Conservation (phyloP, 2,329 filamentous ascomycete genomes). For the Pyrenophora teres region DNA sequence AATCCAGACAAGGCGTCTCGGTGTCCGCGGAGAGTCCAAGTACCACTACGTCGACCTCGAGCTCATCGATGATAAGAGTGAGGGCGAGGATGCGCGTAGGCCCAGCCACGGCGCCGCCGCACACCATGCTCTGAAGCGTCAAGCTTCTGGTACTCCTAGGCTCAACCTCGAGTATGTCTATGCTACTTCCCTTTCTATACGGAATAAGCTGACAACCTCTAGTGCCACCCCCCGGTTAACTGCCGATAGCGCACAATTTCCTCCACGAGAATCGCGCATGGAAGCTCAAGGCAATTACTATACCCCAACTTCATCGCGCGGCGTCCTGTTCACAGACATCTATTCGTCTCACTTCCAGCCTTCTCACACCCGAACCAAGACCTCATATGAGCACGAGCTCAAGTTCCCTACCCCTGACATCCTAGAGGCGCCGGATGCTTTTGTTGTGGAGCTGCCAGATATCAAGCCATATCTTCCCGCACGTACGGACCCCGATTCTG, state of each 20-base stretch:
- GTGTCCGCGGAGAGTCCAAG: constrained; percentile 95
- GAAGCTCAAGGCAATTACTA: constrained; percentile 37
- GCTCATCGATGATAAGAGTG: constrained; percentile 52
- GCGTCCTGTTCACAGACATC: constrained; percentile 54
- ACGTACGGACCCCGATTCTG: constrained; percentile 84
- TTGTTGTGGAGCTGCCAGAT: constrained; percentile 78
- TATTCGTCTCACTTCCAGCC: constrained; percentile 50
- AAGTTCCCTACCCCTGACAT: constrained; percentile 65
- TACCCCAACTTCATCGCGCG: constrained; percentile 50
- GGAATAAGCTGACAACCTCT: constrained; percentile 21
- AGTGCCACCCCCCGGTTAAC: constrained; percentile 52
- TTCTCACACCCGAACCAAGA: constrained; percentile 45
- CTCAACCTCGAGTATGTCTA: constrained; percentile 44
- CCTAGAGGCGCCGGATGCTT: constrained; percentile 64
- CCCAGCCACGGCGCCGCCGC: constrained; percentile 27
- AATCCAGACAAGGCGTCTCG: constrained; percentile 87
- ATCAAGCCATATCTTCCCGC: constrained; percentile 80
- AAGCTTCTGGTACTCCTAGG: constrained; percentile 38
- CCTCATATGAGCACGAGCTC: constrained; percentile 65
- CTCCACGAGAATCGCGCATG: constrained; percentile 36
- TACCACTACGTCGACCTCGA: constrained; percentile 80
- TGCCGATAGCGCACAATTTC: constrained; percentile 56
- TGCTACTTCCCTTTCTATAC: not conserved
- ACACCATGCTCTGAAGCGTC: constrained; percentile 36
- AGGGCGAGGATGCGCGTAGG: constrained; percentile 31